These are phyloP conservation scores for Basipetospora sp. DNA, from an alignment of 2,329 filamentous ascomycete species.

Conservation along the genomic window DNA sequence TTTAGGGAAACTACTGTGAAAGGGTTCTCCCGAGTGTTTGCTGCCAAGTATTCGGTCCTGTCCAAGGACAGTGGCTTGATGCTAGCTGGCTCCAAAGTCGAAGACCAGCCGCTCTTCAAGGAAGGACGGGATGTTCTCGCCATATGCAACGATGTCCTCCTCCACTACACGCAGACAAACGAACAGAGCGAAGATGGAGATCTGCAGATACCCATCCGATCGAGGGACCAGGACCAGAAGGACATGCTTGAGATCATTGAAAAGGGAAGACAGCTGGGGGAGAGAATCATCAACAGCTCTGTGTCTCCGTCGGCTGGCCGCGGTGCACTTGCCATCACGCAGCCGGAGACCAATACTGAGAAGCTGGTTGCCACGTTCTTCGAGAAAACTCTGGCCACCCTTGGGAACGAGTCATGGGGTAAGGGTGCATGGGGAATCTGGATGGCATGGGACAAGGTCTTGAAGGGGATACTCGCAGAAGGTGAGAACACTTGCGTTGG, in stretches of 20 bases:
- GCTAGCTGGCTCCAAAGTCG: neutral
- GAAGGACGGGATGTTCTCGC: neutral
- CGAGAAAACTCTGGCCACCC: slow-evolving; percentile 6
- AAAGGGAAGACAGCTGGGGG: slow-evolving; percentile 6
- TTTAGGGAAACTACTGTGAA: neutral
- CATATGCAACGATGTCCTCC: slow-evolving; percentile 3
- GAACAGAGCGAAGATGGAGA: slow-evolving; percentile 2
- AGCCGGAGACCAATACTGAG: neutral
- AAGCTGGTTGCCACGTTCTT: slow-evolving; percentile 7
- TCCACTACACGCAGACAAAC: slow-evolving; percentile 6
- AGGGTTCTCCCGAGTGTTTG: neutral
- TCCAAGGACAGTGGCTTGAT: neutral
- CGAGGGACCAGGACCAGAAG: slow-evolving; percentile 6
- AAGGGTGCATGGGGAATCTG: slow-evolving; percentile 8
- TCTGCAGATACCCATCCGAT: slow-evolving; percentile 1
- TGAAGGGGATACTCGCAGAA: neutral
- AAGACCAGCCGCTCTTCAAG: slow-evolving; percentile 1
- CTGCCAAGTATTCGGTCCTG: neutral
- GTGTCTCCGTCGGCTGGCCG: neutral
- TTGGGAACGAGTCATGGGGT: slow-evolving; percentile 8
- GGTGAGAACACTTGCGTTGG: too few relatives aligned
- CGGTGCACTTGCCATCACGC: neutral
- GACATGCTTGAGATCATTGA: slow-evolving; percentile 8
- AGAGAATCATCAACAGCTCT: slow-evolving; percentile 8
- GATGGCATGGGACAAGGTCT: slow-evolving; percentile 6